Evolutionary conservation across 208 protist species (phyloP), one percentile per base, ranked within the genome.

Genomic region (Perkinsela sp.): DNA sequence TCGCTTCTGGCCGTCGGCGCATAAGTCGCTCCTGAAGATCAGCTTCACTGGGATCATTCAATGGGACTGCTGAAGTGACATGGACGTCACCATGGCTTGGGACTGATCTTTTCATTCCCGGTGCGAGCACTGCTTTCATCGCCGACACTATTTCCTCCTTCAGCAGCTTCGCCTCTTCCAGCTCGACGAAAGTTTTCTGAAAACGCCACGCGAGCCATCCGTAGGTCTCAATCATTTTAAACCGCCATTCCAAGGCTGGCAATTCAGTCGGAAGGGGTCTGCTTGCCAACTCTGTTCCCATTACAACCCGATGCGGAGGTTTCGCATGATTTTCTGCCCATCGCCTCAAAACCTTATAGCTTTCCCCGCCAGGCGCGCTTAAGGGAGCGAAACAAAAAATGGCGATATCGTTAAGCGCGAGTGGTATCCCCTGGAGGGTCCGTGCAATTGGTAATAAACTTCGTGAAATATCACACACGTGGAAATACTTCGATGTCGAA

Each of bases 131-230:
- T 22, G 68, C 68, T 13, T 31, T 72, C 31, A 86, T 80, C 67
- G 76, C 74, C 22, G 67, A 48, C 1, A 75, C 67, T 29, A 75
- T 72, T 30, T 29, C 28, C 1, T 71, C 67, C 73, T 84, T 87
- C 30, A 87, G 48, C 2, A 69, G 68, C 0, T 75, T 68, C 1
- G 77, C 82, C 2, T 31, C 68, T 65, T 81, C 82, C 1, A 74
- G 71, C 65, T 87, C 70, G 29, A 78, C 65, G 75, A 89, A 89
- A 15, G 83, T 86, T n/a, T 73, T 77, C 0, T 74, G 76, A 69
- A 89, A 87, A 28, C 83, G 79, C 80, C 82, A 92, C 30, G 78
- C 76, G 28, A 92, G 76, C 86, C 86, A 92, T 66, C 79, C 84
- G 72, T 92, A 90, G 74, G 83, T 78, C 70, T 89, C 80, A 2